Conservation (phyloP, 2,329 filamentous ascomycete genomes). For the Aspergillus ibericus region DNA sequence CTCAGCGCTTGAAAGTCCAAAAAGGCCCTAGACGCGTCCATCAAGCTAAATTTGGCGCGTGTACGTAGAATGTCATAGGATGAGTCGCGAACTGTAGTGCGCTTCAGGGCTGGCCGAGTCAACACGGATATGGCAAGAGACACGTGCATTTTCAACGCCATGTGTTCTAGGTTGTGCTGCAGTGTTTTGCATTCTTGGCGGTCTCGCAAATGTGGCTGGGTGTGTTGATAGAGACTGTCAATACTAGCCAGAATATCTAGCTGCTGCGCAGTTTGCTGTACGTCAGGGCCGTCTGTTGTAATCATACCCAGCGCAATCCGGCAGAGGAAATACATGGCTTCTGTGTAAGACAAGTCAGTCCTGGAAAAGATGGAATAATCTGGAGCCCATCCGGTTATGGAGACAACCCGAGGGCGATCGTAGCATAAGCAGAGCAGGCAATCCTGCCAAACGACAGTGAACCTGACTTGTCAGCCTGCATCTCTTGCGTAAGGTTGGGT, state of each 20-base stretch:
- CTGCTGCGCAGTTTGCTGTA: constrained; percentile 12
- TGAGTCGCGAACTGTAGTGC: constrained; percentile 9
- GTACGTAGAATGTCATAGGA: constrained; percentile 17
- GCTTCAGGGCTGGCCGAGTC: constrained; percentile 56
- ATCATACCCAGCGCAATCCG: constrained; percentile 35
- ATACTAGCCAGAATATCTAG: constrained; percentile 43
- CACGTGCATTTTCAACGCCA: constrained; percentile 56
- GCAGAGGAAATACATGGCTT: constrained; percentile 32
- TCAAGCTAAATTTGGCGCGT: constrained; percentile 27
- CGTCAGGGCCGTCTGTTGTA: constrained; percentile 43
- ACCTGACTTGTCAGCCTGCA: constrained; percentile 19
- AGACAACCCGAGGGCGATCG: constrained; percentile 34
- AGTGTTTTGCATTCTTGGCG: constrained; percentile 36
- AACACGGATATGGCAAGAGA: constrained; percentile 58
- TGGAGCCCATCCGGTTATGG: constrained; percentile 24
- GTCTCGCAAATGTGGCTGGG: constrained; percentile 51
- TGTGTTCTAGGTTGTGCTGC: constrained; percentile 55
- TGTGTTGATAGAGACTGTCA: constrained; percentile 49
- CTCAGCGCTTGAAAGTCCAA: constrained; percentile 35
- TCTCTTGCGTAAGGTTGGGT: too few relatives aligned
- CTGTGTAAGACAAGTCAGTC: constrained; percentile 23
- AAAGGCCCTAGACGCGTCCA: constrained; percentile 32
- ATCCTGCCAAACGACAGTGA: constrained; percentile 37
- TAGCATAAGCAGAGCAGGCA: constrained; percentile 36
- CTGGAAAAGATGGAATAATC: constrained; percentile 15